These are phyloP conservation scores for Laetiporus sulphureus DNA, from an alignment of 1,284 basidiomycete species.

Conservation along the genomic window DNA sequence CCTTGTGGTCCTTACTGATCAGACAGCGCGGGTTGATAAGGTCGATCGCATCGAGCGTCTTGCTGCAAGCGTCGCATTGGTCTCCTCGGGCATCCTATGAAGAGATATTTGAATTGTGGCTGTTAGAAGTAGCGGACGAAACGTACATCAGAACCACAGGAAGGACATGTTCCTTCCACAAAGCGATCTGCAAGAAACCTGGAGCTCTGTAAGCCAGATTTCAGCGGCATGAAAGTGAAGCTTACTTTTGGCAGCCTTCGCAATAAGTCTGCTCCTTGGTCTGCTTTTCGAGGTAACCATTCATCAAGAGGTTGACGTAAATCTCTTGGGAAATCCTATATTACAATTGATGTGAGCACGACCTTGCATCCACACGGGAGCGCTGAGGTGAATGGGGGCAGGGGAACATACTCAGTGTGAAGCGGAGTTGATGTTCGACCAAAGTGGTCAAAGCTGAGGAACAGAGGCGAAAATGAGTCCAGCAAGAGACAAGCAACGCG, in stretches of 20 bases:
- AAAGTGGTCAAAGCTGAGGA: constrained; percentile 88
- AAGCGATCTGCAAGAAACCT: constrained; percentile 94
- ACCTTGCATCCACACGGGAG: background rate
- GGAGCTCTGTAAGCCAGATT: constrained; percentile 9
- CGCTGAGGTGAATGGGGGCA: no score
- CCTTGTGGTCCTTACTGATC: constrained; percentile 73
- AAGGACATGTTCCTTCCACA: constrained; percentile 90
- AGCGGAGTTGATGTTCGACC: constrained; percentile 89
- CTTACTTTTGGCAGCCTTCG: constrained; percentile 80
- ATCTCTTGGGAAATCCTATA: constrained; percentile 83
- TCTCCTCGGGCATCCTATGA: constrained; percentile 93
- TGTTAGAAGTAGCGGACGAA: background rate
- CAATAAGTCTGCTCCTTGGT: constrained; percentile 91
- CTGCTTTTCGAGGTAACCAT: constrained; percentile 74
- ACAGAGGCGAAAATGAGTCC: background rate
- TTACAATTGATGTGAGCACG: no score
- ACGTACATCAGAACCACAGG: constrained; percentile 78
- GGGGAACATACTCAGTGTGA: constrained; percentile 74
- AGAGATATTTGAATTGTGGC: background rate
- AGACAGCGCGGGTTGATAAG: constrained; percentile 95
- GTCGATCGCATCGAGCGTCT: constrained; percentile 91
- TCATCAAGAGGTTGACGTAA: constrained; percentile 77
- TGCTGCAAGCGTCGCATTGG: constrained; percentile 94
- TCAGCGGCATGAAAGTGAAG: background rate
- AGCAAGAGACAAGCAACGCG: background rate